Evolutionary conservation across 208 protist species (phyloP), one percentile per base, ranked within the genome.

Genomic region (Acanthamoeba quina): DNA sequence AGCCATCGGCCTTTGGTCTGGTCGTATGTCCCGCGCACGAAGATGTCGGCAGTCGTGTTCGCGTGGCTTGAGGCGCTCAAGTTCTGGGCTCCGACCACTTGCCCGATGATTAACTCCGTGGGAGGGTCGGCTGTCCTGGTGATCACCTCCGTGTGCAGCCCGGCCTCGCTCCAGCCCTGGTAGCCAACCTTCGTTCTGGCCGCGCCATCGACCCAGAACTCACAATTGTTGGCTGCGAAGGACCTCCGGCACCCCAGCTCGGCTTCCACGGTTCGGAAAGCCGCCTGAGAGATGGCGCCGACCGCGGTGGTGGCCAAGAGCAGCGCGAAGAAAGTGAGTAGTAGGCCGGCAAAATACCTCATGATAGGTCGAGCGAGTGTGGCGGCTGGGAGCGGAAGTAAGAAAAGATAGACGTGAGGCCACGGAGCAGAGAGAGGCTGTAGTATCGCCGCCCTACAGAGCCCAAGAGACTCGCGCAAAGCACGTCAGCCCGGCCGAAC

Each of bases 181-280:
- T 78, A 78, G 68, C 68, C 68, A 0, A 41, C 31, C 68, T 78
- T 78, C 17, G 68, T 78, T 17, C 31, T 19, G 5, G 68, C 68
- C 1, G 37, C 17, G 7, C 68, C 68, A 44, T 78, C 68, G 68
- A 78, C 68, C 68, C 68, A 78, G 68, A 78, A 78, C 68, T 78
- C 68, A n/a, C 68, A 78, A n/a, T 78, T 34, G 68, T 78, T 31
- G 34, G 68, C 68, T 78, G 68, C 24, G 31, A 78, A 78, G 15
- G 68, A 78, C 37, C 21, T 19, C 1, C 31, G 7, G 68, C 68
- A 78, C 5, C 68, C 68, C 13, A 78, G 68, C 68, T 34, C 37
- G 1, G 31, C 11, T 34, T 78, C 31, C 5, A 44, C 24, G 5
- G 6, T 4, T 17, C 24, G 29, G 17, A 78, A 19, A 3, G 21